Percentiles rank a stretch among this genome's conserved stretches.
Conservation (phyloP, 805 yeast genomes). For the Candida ipomoeae region DNA sequence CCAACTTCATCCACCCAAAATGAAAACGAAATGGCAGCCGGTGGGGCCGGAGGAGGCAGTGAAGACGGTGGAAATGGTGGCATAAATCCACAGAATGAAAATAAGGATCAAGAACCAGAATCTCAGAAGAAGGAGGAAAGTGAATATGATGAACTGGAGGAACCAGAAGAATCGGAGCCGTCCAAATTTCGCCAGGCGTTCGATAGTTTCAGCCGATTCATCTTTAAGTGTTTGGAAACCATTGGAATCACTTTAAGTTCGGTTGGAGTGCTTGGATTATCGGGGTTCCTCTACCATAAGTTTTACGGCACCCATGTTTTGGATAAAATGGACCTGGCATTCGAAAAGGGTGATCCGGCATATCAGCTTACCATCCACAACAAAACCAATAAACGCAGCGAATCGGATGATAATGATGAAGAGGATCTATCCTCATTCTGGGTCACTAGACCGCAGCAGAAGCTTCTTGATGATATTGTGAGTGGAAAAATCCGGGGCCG, state of each 20-base stretch:
- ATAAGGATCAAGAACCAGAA: constrained; percentile 1
- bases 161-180: constrained; percentile 8
- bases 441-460: constrained; percentile 71
- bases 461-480: constrained; percentile 58
- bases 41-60: constrained; percentile 1
- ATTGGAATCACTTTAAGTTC: constrained; percentile 70
- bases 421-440: constrained; percentile 39
- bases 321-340: constrained; percentile 61
- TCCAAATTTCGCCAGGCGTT: constrained; percentile 20
- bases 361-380: constrained; percentile 55
- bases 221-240: constrained; percentile 55
- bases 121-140: constrained; percentile 9
- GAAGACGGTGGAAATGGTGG: constrained; percentile 6
- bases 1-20: neutral
- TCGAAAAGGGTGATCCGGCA: constrained; percentile 64
- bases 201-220: constrained; percentile 21
- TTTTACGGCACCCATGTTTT: constrained; percentile 57
- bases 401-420: constrained; percentile 12
- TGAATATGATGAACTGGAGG: constrained; percentile 11
- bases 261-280: constrained; percentile 60
- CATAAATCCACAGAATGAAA: neutral
- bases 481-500: constrained; percentile 63
- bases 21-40: neutral
- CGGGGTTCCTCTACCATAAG: constrained; percentile 69
- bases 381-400: constrained; percentile 28